Conservation (phyloP, 495 filamentous ascomycete species). For the Copromyces sp. region DNA sequence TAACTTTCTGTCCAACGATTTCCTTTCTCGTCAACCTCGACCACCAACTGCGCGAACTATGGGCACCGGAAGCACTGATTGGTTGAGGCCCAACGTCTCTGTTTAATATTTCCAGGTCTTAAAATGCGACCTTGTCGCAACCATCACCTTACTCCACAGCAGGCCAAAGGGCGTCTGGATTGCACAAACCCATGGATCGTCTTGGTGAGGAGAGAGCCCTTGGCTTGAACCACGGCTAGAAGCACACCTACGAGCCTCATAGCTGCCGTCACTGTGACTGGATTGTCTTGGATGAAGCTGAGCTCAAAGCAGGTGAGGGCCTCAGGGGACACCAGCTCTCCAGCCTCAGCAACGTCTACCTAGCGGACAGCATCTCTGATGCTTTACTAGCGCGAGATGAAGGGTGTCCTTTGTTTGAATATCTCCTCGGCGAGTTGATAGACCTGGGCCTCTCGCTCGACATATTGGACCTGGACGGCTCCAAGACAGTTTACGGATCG, state of each 20-base stretch:
- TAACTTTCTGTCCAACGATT: neutral
- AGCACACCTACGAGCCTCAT: neutral
- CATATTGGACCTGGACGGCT: neutral
- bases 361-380: neutral
- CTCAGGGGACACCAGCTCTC: neutral
- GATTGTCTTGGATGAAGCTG: neutral
- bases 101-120: neutral
- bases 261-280: neutral
- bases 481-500: neutral
- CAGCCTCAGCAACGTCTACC: neutral
- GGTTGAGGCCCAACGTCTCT: neutral
- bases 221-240: neutral
- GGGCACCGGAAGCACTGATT: neutral
- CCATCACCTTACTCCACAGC: neutral
- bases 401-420: neutral
- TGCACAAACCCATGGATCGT: neutral
- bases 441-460: neutral
- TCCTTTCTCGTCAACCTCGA: neutral
- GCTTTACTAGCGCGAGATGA: neutral
- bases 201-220: neutral
- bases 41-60: neutral
- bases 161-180: neutral
- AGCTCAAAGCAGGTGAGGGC: neutral
- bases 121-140: neutral
- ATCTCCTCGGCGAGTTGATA: neutral